Evolutionary conservation across 1,284 basidiomycete genomes (phyloP), one percentile per base, ranked within the genome.

Genomic region (Exobasidium cylindrosporum): DNA sequence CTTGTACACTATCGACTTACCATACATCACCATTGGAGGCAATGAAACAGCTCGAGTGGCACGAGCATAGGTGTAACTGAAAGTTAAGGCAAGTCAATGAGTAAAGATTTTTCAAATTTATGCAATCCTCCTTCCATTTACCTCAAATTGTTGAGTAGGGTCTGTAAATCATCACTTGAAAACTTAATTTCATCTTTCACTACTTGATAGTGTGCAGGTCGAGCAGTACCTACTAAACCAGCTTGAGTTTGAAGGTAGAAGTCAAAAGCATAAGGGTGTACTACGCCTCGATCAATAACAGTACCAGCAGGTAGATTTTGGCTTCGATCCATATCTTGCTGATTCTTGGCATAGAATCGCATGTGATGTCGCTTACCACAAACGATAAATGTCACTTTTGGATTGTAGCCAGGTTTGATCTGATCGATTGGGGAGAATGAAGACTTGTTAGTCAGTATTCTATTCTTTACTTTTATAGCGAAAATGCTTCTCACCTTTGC

Each of bases 241-340:
- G 71, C 69, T 55, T 79, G 77, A 29, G 76, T 67, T 54, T 72
- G 68, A 1, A 74, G 60, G 63, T 69, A 70, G 23, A 69, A 69
- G 62, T 83, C 82, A 54, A 81, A 83, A 2, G 77, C 79, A 69
- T 77, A 82, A 0, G 83, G 83, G 58, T 83, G 83, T 5, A 79
- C 80, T 24, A 83, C 78, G 13, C 57, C 59, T 4, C 50, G 62
- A 67, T 83, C 83, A 56, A 83, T 81, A 6, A 70, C 66, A 3
- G 66, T 69, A 4, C 73, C 77, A 17, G 80, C 69, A 29, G 81
- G 80, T 35, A 84, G 72, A 63, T 83, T 83, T 72, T 90, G 81
- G 7, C 78, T 80, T 24, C 78, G 65, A 30, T 61, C 82, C 17
- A 24, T 61, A 60, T 82, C 81, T 5, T 35, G n/a, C 0, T 60